These are phyloP conservation scores for Avena insularis DNA, from an alignment of 176 grass and related monocot species.

Conservation along the genomic window DNA sequence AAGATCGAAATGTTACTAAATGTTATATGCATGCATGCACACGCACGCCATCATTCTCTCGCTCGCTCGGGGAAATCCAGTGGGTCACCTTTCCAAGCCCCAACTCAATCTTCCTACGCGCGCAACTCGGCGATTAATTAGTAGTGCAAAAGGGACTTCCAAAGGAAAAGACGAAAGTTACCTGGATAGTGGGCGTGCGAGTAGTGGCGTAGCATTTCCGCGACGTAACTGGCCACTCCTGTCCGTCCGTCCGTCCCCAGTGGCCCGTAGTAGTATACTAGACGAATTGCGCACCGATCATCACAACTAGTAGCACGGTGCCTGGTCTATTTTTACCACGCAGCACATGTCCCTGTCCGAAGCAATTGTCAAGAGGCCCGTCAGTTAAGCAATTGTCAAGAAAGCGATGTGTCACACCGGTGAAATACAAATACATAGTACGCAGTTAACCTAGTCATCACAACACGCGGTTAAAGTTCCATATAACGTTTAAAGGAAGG, in stretches of 20 bases:
- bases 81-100: neutral
- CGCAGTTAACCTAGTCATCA: neutral
- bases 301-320: neutral
- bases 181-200: slow-evolving; percentile 16
- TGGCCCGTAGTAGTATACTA: slow-evolving; percentile 3
- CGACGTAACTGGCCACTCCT: slow-evolving; percentile 28
- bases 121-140: neutral
- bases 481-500: neutral
- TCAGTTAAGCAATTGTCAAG: slow-evolving; percentile 16
- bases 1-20: too few relatives aligned
- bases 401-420: neutral
- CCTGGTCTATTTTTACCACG: neutral
- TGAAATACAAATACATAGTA: neutral
- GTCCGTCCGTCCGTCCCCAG: neutral
- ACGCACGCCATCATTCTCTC: neutral
- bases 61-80: neutral
- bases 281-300: too few relatives aligned
- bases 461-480: neutral
- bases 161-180: slow-evolving; percentile 24
- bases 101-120: neutral
- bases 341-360: neutral
- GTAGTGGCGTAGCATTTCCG: slow-evolving; percentile 48
- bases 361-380: neutral
- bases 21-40: neutral
- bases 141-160: neutral